Base-by-base conservation (phyloP, 441 rosid genomes). In the Dalechampia spathulata region DNA sequence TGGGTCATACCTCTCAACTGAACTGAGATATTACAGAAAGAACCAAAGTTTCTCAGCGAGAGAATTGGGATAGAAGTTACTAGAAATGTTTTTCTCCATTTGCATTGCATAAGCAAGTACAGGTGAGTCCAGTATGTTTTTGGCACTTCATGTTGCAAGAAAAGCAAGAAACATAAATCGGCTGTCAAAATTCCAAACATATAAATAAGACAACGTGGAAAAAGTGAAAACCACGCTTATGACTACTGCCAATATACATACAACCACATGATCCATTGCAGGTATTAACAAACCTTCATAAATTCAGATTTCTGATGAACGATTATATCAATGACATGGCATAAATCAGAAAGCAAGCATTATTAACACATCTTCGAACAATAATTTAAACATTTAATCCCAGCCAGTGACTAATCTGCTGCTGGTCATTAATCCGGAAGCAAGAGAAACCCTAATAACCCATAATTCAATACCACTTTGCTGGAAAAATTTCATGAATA, bases 1-100 rank as follows among this genome's bases (percentile, higher is more conserved):
- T 27, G 75, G 73, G 68, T 77, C 82, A 38, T 32, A 60, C 71
- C 78, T 77, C 57, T 77, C 77, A 22, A 67, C 40, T 45, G 75
- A 71, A 22, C 82, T 77, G 68, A 19, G 43, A 63, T 38, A 27
- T 10, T 48, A 41, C 8, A 41, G 10, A 41, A 41, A 16, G 0
- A 36, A 38, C 8, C 14, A 37, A 13, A 9, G 47, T 26, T 25
- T 2, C 12, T 55, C 25, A 26, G 56, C 26, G 7, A 20, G 44
- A 10, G 25, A 14, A 37, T 53, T 39, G 5, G 6, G 34, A 54
- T n/a, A 8, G 9, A 36, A 54, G 20, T 16, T 7, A 12, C 2
- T n/a, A 11, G 20, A 5, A 49, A 3, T 49, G 16, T 28, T 49
- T 2, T n/a, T 28, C 0, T 22, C 20, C 11, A 23, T 46, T 23